Conservation (phyloP, 805 yeast genomes). For the Kazachstania africana region DNA sequence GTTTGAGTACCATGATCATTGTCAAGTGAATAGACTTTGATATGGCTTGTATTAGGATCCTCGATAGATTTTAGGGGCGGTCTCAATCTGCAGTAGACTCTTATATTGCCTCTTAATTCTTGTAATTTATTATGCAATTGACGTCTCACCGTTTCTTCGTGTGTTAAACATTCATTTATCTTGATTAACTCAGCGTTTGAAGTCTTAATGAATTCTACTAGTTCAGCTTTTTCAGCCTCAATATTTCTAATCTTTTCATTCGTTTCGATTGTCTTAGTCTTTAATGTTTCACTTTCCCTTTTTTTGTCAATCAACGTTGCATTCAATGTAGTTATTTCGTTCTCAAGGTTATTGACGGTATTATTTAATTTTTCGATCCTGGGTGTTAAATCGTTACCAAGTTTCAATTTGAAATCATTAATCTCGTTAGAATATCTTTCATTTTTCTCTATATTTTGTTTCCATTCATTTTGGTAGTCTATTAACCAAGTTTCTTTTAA, state of each 20-base stretch:
- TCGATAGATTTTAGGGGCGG: conserved; percentile 33
- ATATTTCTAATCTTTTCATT: conserved; percentile 5
- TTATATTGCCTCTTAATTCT: conserved; percentile 80
- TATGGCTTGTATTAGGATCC: conserved; percentile 17
- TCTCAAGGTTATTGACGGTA: conserved; percentile 5
- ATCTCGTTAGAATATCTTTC: conserved; percentile 16
- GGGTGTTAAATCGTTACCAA: conserved; percentile 7
- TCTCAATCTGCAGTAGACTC: conserved; percentile 80
- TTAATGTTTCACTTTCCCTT: conserved; percentile 16
- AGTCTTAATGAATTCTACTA: conserved; percentile 17
- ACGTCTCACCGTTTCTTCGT: conserved; percentile 48
- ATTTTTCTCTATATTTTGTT: conserved; percentile 22
- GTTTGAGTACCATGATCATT: conserved; percentile 19
- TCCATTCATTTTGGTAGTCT: conserved; percentile 19
- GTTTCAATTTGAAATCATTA: conserved; percentile 9
- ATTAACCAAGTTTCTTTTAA: conserved; percentile 18
- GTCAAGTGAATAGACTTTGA: conserved; percentile 23
- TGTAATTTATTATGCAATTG: conserved; percentile 62
- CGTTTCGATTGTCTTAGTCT: conserved; percentile 7
- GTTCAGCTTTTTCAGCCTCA: conserved; percentile 10
- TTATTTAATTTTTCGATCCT: conserved; percentile 6
- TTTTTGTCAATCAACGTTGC: conserved; percentile 16
- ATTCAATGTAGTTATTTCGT: conserved; percentile 11
- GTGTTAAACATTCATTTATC: conserved; percentile 29
- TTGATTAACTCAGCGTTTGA: conserved; percentile 24